Evolutionary conservation across 2,329 filamentous ascomycete genomes (phyloP).

Genomic region (Paramyrothecium roridum): DNA sequence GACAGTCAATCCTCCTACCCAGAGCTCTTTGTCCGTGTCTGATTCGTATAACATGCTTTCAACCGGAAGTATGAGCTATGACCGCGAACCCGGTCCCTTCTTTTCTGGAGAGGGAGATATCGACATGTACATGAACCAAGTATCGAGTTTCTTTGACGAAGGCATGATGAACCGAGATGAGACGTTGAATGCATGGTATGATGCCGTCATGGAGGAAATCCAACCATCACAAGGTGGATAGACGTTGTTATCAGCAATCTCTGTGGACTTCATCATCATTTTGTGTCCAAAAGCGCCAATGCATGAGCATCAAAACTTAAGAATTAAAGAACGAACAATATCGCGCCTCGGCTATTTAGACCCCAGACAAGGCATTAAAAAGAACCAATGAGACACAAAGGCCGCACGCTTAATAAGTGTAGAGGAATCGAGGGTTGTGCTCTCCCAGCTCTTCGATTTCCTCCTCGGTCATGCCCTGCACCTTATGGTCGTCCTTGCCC

Average conservation of each 20-base stretch:
- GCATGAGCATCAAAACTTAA: no score
- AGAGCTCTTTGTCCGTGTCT: neutral
- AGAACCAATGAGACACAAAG: no score
- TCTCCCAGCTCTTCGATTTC: constrained; percentile 27
- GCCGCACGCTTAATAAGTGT: constrained; percentile 17
- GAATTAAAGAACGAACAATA: no score
- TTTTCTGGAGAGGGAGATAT: neutral
- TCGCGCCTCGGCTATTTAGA: no score
- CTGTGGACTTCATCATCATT: no score
- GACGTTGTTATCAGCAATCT: no score
- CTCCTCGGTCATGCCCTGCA: constrained; percentile 22
- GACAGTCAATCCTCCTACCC: neutral
- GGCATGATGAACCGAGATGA: constrained; percentile 1
- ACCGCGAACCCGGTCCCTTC: neutral
- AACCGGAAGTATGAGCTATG: neutral
- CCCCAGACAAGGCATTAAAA: no score
- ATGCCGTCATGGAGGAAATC: neutral
- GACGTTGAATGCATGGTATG: neutral
- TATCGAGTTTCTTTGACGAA: neutral
- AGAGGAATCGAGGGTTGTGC: constrained; percentile 23
- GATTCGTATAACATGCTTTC: neutral
- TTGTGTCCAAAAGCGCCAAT: no score
- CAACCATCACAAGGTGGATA: neutral
- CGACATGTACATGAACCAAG: neutral
- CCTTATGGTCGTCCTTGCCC: constrained; percentile 22